Base-by-base conservation (phyloP, 495 filamentous ascomycete species). In the Penicillium angulare region DNA sequence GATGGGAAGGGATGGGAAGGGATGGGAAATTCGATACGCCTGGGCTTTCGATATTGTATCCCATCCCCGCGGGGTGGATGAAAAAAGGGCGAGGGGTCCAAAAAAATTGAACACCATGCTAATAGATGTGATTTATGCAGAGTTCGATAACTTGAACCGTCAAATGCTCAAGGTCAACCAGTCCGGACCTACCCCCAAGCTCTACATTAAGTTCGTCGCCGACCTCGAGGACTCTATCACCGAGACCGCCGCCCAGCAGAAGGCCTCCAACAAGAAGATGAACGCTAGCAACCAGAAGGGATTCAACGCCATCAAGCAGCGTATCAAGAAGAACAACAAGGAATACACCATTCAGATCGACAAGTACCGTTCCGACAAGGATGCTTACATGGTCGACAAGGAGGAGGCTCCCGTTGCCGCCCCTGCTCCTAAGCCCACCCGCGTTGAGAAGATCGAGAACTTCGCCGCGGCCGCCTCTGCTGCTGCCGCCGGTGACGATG, bases 311-410 rank as follows among this genome's bases (percentile, higher is more conserved):
- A 87, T 97, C 56, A 95, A 96, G 76, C 93, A 99, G 72, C 86
- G 86, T 68, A 89, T 97, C 76, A 89, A 92, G 82, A 96, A 95
- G 78, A 95, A 92, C 77, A 97, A 96, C 82, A 92, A 95, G 75
- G 91, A 95, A 27, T 95, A 95, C 66, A 79, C 87, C 60, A 75
- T 78, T 43, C 88, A 95, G 61, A 85, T 99, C 56, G 90, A 96
- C 57, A 82, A 85, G 45, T 99, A 92, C 75, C 81, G 88, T 48
- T 85, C 85, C 38, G 81, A 92, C 67, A 88, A 88, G 68, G 88
- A 90, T 46, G 84, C 68, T 9, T 99, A 87, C 76, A 90, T 99
- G 87, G 82, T 85, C 60, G 88, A 86, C 36, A 87, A 90, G 3
- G 86, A 89, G 46, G 87, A 92, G 47, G 75, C 64, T 16, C 42